Evolutionary conservation across 2,329 filamentous ascomycete genomes (phyloP).

Genomic region (Aspergillus sp.): DNA sequence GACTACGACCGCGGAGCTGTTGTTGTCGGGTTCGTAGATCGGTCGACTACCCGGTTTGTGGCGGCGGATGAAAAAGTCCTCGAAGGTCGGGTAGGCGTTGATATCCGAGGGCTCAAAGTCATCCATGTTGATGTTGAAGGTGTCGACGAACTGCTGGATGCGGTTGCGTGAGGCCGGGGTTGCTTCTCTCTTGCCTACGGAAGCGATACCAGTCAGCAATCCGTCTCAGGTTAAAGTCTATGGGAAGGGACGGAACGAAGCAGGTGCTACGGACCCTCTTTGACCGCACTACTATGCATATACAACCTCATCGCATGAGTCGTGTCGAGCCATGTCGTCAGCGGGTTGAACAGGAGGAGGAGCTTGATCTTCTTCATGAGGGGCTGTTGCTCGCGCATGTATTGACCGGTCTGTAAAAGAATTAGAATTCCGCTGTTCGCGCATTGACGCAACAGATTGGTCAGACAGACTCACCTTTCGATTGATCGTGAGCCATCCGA

Average conservation of each 20-base stretch:
- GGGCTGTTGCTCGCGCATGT: constrained; percentile 46
- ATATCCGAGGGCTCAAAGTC: constrained; percentile 45
- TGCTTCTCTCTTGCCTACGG: constrained; percentile 28
- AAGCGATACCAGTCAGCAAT: background rate
- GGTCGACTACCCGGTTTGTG: constrained; percentile 39
- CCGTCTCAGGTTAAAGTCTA: too few species aligned
- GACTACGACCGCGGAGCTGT: constrained; percentile 35
- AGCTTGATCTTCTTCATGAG: constrained; percentile 49
- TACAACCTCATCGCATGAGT: constrained; percentile 44
- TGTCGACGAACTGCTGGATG: constrained; percentile 39
- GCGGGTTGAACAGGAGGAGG: constrained; percentile 47
- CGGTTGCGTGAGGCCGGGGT: constrained; percentile 35
- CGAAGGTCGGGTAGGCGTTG: constrained; percentile 40
- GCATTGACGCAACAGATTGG: background rate
- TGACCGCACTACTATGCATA: constrained; percentile 42
- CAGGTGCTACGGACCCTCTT: constrained; percentile 28
- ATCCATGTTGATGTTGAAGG: constrained; percentile 27
- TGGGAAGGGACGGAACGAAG: too few species aligned
- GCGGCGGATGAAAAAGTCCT: constrained; percentile 46
- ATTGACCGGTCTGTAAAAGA: constrained; percentile 33
- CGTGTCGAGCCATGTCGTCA: constrained; percentile 47
- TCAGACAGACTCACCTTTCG: constrained; percentile 21
- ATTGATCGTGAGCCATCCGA: constrained; percentile 38
- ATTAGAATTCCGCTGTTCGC: background rate
- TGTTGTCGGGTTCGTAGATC: constrained; percentile 38